These are phyloP conservation scores for Trichoderma asperellum DNA, from an alignment of 2,329 filamentous ascomycete species.

Conservation along the genomic window DNA sequence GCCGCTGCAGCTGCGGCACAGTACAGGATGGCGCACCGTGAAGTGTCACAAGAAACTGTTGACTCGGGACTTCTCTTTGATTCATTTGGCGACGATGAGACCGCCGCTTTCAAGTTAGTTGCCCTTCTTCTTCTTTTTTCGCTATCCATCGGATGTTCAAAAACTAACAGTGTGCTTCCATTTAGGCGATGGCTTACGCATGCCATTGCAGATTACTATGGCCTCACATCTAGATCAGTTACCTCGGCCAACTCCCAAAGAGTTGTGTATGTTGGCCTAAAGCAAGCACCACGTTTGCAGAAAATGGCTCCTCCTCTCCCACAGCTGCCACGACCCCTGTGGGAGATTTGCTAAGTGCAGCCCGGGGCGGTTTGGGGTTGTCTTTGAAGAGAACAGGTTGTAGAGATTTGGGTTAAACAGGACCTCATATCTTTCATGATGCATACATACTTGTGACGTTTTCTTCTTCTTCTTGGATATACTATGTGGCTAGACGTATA, in stretches of 20 bases:
- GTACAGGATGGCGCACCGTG: conserved; percentile 56
- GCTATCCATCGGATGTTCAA: not conserved
- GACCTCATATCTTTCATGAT: not conserved
- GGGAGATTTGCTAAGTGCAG: conserved; percentile 59
- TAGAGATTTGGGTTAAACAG: not conserved
- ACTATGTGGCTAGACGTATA: not conserved
- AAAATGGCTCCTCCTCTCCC: conserved; percentile 32
- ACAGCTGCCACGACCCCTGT: conserved; percentile 63
- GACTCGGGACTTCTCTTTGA: conserved; percentile 76
- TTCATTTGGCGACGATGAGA: conserved; percentile 72
- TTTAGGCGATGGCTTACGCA: conserved; percentile 87
- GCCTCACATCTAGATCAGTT: conserved; percentile 80
- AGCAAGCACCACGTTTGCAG: conserved; percentile 46
- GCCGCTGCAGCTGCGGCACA: conserved; percentile 39
- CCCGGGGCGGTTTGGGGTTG: not conserved
- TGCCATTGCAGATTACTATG: conserved; percentile 90
- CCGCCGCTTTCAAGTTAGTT: conserved; percentile 79
- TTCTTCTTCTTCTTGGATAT: not conserved
- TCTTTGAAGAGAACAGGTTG: not conserved
- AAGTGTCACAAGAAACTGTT: conserved; percentile 62
- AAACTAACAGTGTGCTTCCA: not conserved
- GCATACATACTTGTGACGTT: not conserved
- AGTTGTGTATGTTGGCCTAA: conserved; percentile 82
- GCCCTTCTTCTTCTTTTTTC: not conserved
- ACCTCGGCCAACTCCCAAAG: conserved; percentile 72